Base-by-base conservation (phyloP, 495 filamentous ascomycete genomes). In the Neurospora sp. region DNA sequence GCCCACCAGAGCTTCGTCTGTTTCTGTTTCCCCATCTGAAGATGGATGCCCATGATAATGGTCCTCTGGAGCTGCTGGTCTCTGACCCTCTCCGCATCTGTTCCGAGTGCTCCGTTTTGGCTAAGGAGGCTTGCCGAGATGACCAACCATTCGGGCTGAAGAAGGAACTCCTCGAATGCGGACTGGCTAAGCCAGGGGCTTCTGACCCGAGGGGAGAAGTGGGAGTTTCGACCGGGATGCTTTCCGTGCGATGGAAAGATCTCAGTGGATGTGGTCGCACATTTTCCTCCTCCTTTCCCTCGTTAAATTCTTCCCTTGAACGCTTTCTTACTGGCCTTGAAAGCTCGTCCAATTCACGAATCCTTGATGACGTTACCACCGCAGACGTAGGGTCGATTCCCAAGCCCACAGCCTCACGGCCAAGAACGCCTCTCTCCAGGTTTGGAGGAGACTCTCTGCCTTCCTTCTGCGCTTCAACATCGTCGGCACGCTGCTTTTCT, bases 1-100 rank as follows among this genome's bases (percentile, higher is more conserved):
- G 91, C 27, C 84, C 86, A 62, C 88, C 88, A 5, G 85, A 88
- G 69, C 87, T 89, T 9, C 82, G 86, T 71, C 86, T 87, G 79
- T 89, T 92, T 73, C 73, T 88, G 76, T 62, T 87, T 84, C 72
- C 82, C 84, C 93, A 91, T 72, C 87, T 88, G 83, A 97, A 96
- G 23, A 96, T 88, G 0, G 91, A 90, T 7, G 89, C 87, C 88
- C 93, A 91, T 5, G 87, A 83, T 18, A 83, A 69, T 10, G 76
- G 79, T 3, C 80, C 81, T 70, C 81, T 85, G 72, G 82, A 81
- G 69, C 79, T 81, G 73, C 81, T 82, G 40, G 77, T 79, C 72
- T 88, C 86, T 4, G 85, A 85, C 37, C 73, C 80, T 69, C 79
- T 81, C 9, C 72, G 71, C 14, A 72, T 48, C 7, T 77, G 74